Evolutionary conservation across 805 yeast genomes (phyloP).

Genomic region (Maudiozyma bulderi): DNA sequence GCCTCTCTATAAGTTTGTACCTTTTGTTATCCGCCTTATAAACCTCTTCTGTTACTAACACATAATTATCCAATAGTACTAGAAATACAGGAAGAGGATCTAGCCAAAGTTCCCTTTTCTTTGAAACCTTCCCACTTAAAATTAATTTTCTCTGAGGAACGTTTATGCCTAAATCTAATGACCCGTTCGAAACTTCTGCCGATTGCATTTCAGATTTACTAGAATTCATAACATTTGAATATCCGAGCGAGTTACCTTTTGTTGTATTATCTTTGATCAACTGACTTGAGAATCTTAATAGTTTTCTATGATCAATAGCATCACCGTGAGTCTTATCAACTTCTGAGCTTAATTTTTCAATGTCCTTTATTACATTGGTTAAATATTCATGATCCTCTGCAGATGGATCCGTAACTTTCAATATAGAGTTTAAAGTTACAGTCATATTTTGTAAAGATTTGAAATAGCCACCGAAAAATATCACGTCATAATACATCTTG

Average conservation of each 20-base stretch:
- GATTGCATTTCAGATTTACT: background rate
- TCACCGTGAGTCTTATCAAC: slow-evolving; percentile 55
- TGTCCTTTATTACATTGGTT: slow-evolving; percentile 43
- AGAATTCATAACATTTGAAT: slow-evolving; percentile 13
- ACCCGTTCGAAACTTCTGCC: slow-evolving; percentile 9
- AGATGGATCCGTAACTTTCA: slow-evolving; percentile 38
- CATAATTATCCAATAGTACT: slow-evolving; percentile 60
- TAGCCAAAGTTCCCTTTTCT: slow-evolving; percentile 57
- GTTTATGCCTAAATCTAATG: slow-evolving; percentile 37
- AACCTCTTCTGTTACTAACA: slow-evolving; percentile 52
- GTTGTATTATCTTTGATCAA: slow-evolving; percentile 16
- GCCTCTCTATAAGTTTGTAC: slow-evolving; percentile 43
- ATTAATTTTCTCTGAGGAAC: slow-evolving; percentile 49
- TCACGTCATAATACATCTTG: slow-evolving; percentile 41
- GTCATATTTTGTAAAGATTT: slow-evolving; percentile 51
- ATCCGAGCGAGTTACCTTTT: slow-evolving; percentile 19
- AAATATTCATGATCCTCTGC: slow-evolving; percentile 45
- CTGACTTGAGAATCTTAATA: slow-evolving; percentile 40
- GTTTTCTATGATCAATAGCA: slow-evolving; percentile 48
- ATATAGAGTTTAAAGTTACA: slow-evolving; percentile 50
- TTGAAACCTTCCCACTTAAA: slow-evolving; percentile 46
- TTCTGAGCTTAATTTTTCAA: slow-evolving; percentile 44
- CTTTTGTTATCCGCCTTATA: slow-evolving; percentile 31
- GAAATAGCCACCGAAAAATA: slow-evolving; percentile 48
- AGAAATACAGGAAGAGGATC: slow-evolving; percentile 43